Evolutionary conservation across 192 early-diverging fungal genomes (phyloP).

Genomic region (Coemansia nantahalensis): DNA sequence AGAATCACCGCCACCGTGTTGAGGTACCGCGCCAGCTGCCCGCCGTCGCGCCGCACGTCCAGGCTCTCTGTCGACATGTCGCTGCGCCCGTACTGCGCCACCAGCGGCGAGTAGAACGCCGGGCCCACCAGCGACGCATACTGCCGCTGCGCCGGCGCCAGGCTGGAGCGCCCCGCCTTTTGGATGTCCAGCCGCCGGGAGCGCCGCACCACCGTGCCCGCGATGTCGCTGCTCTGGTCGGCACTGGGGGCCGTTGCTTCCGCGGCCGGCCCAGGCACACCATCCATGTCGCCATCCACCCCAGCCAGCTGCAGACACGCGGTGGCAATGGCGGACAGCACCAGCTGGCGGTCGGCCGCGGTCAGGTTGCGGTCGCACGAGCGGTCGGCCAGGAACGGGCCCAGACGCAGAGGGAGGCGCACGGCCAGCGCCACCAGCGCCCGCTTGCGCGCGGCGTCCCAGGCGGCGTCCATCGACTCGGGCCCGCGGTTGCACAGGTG

Average conservation of each 20-base stretch:
- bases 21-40: slow-evolving; percentile 29
- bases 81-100: slow-evolving; percentile 40
- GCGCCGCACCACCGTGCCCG: slow-evolving; percentile 34
- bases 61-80: slow-evolving; percentile 21
- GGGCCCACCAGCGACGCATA: slow-evolving; percentile 32
- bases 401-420: slow-evolving; percentile 18
- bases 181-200: slow-evolving; percentile 37
- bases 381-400: slow-evolving; percentile 42
- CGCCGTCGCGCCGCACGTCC: slow-evolving; percentile 29
- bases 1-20: slow-evolving; percentile 45
- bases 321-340: slow-evolving; percentile 37
- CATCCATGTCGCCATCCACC: neutral
- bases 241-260: no score
- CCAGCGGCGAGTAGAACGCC: slow-evolving; percentile 44
- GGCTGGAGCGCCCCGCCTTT: neutral
- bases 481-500: slow-evolving; percentile 41
- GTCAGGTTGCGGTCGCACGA: slow-evolving; percentile 46
- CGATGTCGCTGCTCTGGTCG: neutral
- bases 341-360: slow-evolving; percentile 35
- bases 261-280: no score
- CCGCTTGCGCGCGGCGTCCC: slow-evolving; percentile 26
- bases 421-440: slow-evolving; percentile 32
- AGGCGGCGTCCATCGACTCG: slow-evolving; percentile 25
- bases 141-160: slow-evolving; percentile 1
- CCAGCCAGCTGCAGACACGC: slow-evolving; percentile 35